Evolutionary conservation across 805 yeast species (phyloP).

Genomic region (Yamadazyma ubonensis): DNA sequence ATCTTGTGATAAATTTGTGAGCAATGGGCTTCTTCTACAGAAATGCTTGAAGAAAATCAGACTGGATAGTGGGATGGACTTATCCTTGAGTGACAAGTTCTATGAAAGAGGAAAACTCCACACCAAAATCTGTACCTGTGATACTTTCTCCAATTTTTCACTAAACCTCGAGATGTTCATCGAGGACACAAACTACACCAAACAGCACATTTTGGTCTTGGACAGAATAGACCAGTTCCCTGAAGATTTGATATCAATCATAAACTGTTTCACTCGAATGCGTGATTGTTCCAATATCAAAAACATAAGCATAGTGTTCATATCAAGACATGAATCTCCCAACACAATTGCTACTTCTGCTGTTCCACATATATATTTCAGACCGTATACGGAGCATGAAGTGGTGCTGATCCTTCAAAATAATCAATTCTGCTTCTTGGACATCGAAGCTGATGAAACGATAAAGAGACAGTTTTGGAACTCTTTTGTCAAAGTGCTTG

Average conservation of each 20-base stretch:
- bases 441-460: constrained; percentile 16
- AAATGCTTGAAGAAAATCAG: constrained; percentile 39
- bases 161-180: constrained; percentile 41
- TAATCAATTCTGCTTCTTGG: constrained; percentile 26
- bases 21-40: constrained; percentile 41
- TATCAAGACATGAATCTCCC: constrained; percentile 41
- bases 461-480: constrained; percentile 32
- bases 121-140: constrained; percentile 33
- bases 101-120: constrained; percentile 27
- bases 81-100: constrained; percentile 19
- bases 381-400: constrained; percentile 36
- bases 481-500: constrained; percentile 43
- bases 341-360: constrained; percentile 35
- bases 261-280: constrained; percentile 40
- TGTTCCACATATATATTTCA: constrained; percentile 42
- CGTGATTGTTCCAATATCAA: constrained; percentile 39
- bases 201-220: constrained; percentile 44
- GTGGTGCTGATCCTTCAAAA: constrained; percentile 37
- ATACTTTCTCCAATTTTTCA: constrained; percentile 40
- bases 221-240: constrained; percentile 49
- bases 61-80: constrained; percentile 33
- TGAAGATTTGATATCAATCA: constrained; percentile 41
- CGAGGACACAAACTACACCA: constrained; percentile 25
- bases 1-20: constrained; percentile 46
- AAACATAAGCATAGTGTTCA: constrained; percentile 38